A percentile compares a stretch with the other conserved stretches of the same genome.
Evolutionary conservation across 495 filamentous ascomycete species (phyloP).

Genomic region (Xylaria venustula): DNA sequence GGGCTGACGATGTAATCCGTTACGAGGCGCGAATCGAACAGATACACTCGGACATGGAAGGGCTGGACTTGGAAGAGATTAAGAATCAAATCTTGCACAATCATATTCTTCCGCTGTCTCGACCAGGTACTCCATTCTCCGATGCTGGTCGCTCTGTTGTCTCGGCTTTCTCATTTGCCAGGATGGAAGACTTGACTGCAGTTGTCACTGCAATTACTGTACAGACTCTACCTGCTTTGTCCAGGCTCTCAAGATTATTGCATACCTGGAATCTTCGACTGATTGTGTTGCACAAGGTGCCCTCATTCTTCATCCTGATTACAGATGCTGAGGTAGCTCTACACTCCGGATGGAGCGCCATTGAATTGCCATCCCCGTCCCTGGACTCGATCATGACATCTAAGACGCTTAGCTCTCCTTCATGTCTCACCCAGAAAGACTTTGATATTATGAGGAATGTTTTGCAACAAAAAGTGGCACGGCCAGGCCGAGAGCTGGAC

Average conservation of each 20-base stretch:
- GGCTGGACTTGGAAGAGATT: conserved; percentile 82
- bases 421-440: conserved; percentile 45
- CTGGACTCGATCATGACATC: conserved; percentile 8
- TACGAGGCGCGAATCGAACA: conserved; percentile 76
- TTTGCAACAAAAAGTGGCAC: conserved; percentile 66
- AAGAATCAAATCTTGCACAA: conserved; percentile 84
- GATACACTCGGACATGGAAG: conserved; percentile 74
- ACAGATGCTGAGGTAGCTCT: conserved; percentile 60
- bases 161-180: conserved; percentile 49
- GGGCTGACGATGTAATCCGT: conserved; percentile 53
- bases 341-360: conserved; percentile 58
- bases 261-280: conserved; percentile 76
- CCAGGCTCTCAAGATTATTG: conserved; percentile 65
- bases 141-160: conserved; percentile 34
- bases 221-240: conserved; percentile 80
- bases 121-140: conserved; percentile 50
- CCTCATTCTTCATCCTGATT: conserved; percentile 67
- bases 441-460: conserved; percentile 61
- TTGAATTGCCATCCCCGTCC: conserved; percentile 38
- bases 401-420: conserved; percentile 1
- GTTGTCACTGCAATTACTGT: conserved; percentile 85
- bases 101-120: conserved; percentile 60
- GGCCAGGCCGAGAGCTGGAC: conserved; percentile 73
- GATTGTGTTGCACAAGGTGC: conserved; percentile 67
- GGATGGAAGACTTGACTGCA: conserved; percentile 81